These are phyloP conservation scores for Fusarium napiforme DNA, from an alignment of 2,329 filamentous ascomycete genomes.

Conservation along the genomic window DNA sequence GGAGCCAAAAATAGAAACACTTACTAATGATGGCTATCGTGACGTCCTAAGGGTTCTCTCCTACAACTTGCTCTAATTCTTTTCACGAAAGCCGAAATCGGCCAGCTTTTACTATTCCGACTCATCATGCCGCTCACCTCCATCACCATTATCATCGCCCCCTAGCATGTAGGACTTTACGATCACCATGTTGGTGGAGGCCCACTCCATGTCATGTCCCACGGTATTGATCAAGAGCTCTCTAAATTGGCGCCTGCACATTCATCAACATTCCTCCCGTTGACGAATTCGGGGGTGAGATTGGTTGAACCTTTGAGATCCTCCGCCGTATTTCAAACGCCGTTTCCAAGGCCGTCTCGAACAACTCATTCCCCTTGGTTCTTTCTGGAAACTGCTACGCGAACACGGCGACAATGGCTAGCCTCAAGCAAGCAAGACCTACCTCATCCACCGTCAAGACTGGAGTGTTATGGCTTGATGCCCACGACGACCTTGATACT, in stretches of 20 bases:
- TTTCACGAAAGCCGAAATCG: too few relatives aligned
- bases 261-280: not conserved
- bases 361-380: not conserved
- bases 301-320: not conserved
- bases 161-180: not conserved
- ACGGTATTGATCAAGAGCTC: not conserved
- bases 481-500: not conserved
- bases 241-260: not conserved
- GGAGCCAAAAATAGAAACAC: not conserved
- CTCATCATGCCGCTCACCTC: not conserved
- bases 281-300: not conserved
- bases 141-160: not conserved
- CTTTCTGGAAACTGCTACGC: not conserved
- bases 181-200: not conserved
- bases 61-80: too few relatives aligned
- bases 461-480: not conserved
- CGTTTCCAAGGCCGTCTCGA: not conserved
- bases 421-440: not conserved
- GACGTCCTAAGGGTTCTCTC: not conserved
- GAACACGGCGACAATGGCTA: not conserved
- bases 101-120: too few relatives aligned
- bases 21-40: rapidly evolving
- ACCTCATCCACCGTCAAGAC: not conserved
- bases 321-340: not conserved
- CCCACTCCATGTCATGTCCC: not conserved